phyloP scores from a whole-genome alignment of 257 asterid genomes.

The Lycium barbarum region DNA sequence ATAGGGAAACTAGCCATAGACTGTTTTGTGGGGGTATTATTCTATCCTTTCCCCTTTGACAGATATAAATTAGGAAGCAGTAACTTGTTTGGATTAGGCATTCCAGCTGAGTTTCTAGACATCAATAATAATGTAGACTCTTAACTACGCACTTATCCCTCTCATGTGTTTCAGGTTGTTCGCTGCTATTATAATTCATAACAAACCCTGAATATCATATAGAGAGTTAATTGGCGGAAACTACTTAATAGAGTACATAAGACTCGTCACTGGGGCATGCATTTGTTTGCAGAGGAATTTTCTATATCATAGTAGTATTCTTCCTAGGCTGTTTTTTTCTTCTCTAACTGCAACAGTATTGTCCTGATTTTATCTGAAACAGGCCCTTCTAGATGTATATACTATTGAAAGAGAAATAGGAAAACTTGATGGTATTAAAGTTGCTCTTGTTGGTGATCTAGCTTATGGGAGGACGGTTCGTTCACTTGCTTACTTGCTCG shows the following conservation, averaged over 20 bases:
- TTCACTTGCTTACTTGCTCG: constrained; percentile 88
- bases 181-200: background rate
- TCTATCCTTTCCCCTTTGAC: background rate
- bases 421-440: constrained; percentile 85
- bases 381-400: constrained; percentile 91
- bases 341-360: background rate
- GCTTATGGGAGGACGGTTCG: constrained; percentile 94
- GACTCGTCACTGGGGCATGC: background rate
- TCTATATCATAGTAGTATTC: background rate
- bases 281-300: background rate
- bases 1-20: background rate
- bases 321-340: background rate
- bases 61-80: background rate
- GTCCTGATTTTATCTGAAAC: constrained; percentile 26
- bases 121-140: background rate
- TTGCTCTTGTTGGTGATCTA: constrained; percentile 97
- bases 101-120: background rate
- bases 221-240: background rate
- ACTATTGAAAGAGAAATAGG: constrained; percentile 90
- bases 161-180: background rate
- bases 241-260: background rate
- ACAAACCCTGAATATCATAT: background rate
- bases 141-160: background rate
- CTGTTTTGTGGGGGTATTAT: background rate
- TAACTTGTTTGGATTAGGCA: background rate